Conservation (phyloP, 2,329 filamentous ascomycete genomes). For the Neospermospora avenae region DNA sequence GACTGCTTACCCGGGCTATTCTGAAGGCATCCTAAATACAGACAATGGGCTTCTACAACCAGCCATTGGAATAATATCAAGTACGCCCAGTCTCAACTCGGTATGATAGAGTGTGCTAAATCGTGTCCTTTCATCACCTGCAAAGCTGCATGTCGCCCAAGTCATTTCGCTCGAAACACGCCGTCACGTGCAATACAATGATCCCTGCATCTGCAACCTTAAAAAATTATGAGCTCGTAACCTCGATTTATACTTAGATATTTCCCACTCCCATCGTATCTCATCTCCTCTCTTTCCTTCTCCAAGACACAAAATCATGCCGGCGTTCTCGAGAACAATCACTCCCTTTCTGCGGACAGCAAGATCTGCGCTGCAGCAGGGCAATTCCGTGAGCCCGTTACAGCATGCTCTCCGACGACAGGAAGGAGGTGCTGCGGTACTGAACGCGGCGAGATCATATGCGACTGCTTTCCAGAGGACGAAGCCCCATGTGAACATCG, state of each 20-base stretch:
- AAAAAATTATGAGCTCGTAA: conserved; percentile 6
- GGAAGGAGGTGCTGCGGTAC: conserved; percentile 59
- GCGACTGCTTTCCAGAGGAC: conserved; percentile 72
- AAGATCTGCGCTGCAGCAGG: conserved; percentile 67
- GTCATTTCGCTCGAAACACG: neutral
- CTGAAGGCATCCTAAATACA: too few species aligned
- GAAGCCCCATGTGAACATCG: conserved; percentile 99
- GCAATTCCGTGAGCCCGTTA: conserved; percentile 70
- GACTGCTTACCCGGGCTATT: too few species aligned
- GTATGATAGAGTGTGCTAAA: too few species aligned
- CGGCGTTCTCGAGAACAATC: conserved; percentile 73
- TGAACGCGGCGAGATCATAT: conserved; percentile 64
- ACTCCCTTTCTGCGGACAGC: conserved; percentile 80
- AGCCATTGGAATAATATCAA: too few species aligned
- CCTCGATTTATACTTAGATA: neutral
- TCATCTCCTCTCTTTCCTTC: conserved; percentile 6
- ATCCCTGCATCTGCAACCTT: neutral
- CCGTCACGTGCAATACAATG: neutral
- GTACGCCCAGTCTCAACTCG: too few species aligned
- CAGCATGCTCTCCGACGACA: conserved; percentile 64
- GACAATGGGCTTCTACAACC: too few species aligned
- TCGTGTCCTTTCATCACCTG: too few species aligned
- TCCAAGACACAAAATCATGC: conserved; percentile 56
- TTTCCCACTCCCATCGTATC: conserved; percentile 5
- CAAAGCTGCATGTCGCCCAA: too few species aligned